These are phyloP conservation scores for Botryotinia calthae DNA, from an alignment of 2,329 filamentous ascomycete species.

Conservation along the genomic window DNA sequence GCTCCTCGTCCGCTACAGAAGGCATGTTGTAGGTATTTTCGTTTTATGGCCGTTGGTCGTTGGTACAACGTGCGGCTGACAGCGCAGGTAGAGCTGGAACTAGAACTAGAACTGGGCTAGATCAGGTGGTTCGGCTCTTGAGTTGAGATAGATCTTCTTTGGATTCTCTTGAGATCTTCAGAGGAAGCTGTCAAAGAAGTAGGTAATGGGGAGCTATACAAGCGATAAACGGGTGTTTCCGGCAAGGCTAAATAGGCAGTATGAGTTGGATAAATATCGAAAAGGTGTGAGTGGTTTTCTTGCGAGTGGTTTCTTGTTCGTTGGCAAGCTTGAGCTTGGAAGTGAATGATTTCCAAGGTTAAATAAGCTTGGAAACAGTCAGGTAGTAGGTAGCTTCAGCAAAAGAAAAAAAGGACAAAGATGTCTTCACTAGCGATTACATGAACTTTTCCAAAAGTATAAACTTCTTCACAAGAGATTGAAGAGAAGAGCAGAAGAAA, in stretches of 20 bases:
- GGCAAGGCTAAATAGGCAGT: conserved; percentile 10
- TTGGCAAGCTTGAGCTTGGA: conserved; percentile 9
- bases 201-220: not conserved
- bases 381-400: not conserved
- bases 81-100: not conserved
- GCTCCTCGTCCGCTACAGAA: conserved; percentile 28
- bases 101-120: not conserved
- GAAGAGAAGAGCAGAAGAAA: not conserved
- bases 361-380: not conserved
- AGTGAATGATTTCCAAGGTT: conserved; percentile 5
- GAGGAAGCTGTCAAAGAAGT: conserved; percentile 4
- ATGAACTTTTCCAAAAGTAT: not conserved
- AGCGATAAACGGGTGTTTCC: conserved; percentile 13
- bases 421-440: conserved; percentile 5
- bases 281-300: conserved; percentile 4
- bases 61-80: not conserved
- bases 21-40: conserved; percentile 29
- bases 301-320: not conserved
- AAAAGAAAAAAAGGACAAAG: not conserved
- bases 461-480: not conserved
- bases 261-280: not conserved
- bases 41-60: not conserved
- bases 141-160: conserved; percentile 1
- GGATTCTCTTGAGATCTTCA: not conserved
- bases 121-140: not conserved